Conservation (phyloP, 495 filamentous ascomycete genomes). For the Tuber microsphaerosporum region DNA sequence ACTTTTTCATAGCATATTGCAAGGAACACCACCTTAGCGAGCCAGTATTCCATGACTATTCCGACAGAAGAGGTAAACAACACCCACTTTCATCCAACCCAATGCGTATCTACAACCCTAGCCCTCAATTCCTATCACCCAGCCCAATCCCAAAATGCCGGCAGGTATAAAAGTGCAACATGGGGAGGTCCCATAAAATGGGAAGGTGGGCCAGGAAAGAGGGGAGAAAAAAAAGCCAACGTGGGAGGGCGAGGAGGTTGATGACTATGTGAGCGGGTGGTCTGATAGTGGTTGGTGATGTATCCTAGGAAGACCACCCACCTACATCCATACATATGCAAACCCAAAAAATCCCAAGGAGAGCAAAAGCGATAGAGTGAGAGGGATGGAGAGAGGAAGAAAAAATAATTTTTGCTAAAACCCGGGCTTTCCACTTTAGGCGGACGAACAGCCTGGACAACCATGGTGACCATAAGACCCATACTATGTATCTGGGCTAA, state of each 20-base stretch:
- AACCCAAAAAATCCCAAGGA: background rate
- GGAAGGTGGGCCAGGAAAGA: background rate
- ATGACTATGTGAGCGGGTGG: background rate
- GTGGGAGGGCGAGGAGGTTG: background rate
- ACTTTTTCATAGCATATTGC: background rate
- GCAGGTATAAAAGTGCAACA: background rate
- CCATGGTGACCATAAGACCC: slow-evolving; percentile 55
- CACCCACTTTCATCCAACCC: background rate
- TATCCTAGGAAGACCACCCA: background rate
- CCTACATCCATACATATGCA: background rate
- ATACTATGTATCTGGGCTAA: slow-evolving; percentile 54
- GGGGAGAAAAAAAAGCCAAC: background rate
- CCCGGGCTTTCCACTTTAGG: slow-evolving; percentile 47
- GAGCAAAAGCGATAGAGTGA: background rate
- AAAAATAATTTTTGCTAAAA: background rate
- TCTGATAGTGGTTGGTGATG: background rate
- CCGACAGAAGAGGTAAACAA: background rate
- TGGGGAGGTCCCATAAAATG: background rate
- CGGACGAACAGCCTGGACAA: slow-evolving; percentile 86
- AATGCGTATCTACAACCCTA: background rate
- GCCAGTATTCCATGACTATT: background rate
- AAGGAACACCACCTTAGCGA: background rate
- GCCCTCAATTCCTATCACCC: background rate
- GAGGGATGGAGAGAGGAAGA: background rate
- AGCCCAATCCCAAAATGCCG: background rate